Base-by-base conservation (phyloP, 2,329 filamentous ascomycete species). In the Talaromyces islandicus region DNA sequence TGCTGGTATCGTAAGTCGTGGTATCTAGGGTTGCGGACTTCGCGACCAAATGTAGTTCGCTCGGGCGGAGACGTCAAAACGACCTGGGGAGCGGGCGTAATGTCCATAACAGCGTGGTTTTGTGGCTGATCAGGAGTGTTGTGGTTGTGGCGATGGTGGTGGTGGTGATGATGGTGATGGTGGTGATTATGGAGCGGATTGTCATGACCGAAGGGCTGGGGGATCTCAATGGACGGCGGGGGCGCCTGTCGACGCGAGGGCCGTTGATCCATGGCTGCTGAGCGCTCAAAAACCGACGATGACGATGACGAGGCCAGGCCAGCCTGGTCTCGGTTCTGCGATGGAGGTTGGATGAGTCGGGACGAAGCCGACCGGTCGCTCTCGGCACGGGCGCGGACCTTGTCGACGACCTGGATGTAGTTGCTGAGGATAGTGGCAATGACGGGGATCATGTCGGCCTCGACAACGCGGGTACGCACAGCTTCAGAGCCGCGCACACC, bases 401-500 rank as follows among this genome's bases (percentile, higher is more conserved):
- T 93, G 68, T 97, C 93, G 65, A 97, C 88, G 62, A 97, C 91
- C 72, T 95, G 92, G 78, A 97, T 93, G 77, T 99, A 99, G 77
- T 97, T 97, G 78, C 97, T 92, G 62, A 99, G 86, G 58, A 99
- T 96, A 54, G 94, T 97, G 59, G 94, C 94, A 69, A 99, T 97
- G 69, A 99, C 94, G 2, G 94, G 94, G 4, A 99, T 94, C 90
- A 99, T 97, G 76, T 99, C 94, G 64, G 94, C 94, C 78, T 99
- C 94, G 57, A 99, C 94, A 2, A 99, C 93, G 66, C 94, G 85
- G 60, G 94, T 97, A 67, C 94, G 86, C 62, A 99, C 94, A 66
- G 86, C 88, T 78, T 99, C 94, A 12, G 94, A 97, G 62, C 94
- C 94, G 67, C 94, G 86, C 62, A 99, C 93, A 60, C 94, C 94